A percentile compares a stretch with the other conserved stretches of the same genome.
phyloP scores from a whole-genome alignment of 441 rosid genomes.

The Iberis amara region DNA sequence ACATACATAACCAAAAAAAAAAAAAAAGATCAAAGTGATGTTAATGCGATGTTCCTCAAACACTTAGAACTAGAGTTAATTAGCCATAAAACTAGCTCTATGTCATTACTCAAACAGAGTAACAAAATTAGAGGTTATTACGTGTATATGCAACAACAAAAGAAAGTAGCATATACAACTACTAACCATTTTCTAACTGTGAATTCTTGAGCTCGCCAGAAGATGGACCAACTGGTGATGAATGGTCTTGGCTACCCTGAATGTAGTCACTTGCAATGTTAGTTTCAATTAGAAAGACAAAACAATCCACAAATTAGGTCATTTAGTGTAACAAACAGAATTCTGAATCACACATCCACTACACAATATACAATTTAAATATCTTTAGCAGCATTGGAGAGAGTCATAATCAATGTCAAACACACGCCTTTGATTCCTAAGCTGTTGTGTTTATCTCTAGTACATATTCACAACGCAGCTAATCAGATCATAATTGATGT shows the following conservation, averaged over 20 bases:
- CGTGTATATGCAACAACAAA: background rate
- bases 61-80: too few relatives aligned
- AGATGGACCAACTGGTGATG: constrained; percentile 19
- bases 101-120: background rate
- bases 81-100: too few relatives aligned
- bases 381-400: constrained; percentile 1
- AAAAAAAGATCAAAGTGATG: too few relatives aligned
- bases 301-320: background rate
- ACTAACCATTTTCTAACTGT: constrained; percentile 47
- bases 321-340: background rate
- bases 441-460: background rate
- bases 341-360: too few relatives aligned
- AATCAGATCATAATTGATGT: too few relatives aligned
- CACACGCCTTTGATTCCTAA: background rate
- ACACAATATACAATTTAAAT: background rate
- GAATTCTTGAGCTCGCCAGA: constrained; percentile 28
- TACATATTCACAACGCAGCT: too few relatives aligned
- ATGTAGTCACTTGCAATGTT: constrained; percentile 18
- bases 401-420: too few relatives aligned
- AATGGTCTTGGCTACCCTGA: constrained; percentile 47
- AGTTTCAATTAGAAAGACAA: constrained; percentile 13
- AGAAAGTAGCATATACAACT: background rate
- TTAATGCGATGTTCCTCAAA: too few relatives aligned
- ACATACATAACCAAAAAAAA: constrained; percentile 22
- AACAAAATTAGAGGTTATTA: background rate